Evolutionary conservation across 345 rosid genomes (phyloP), one percentile per base, ranked within the genome.

Genomic region (Citrus australasica): DNA sequence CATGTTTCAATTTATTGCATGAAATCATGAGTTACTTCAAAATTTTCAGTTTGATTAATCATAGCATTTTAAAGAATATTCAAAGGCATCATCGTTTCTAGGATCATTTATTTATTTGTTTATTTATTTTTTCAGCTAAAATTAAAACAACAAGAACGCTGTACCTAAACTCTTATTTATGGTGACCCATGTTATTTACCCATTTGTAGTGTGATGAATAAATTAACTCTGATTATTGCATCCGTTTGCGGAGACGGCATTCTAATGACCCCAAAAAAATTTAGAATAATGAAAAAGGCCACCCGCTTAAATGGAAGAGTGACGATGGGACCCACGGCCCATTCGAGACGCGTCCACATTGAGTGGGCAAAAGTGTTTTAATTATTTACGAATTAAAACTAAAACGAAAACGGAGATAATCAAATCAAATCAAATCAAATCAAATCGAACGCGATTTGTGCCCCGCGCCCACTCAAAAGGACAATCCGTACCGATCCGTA

Each of bases 401-500:
- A 25, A 25, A 25, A 25, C 3, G 13, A 65, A 68, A 58, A 35
- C 16, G 42, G 10, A 38, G 9, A 9, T 8, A 25, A 25, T 25
- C 25, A 25, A 9, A 38, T 38, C 42, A 38, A 38, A 38, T 8
- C 42, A 38, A 38, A 37, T 7, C 40, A 37, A 37, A 38, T 9
- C 13, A 9, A 40, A 38, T 9, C 13, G 9, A 40, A 2, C 46
- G 46, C 9, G 46, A 40, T 40, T 2, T 48, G 55, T 48, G 55
- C n/a, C 40, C 76, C 38, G 2, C 21, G 13, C 5, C 4, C 5
- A 33, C 46, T 6, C 11, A 22, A n/a, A 51, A 27, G 87, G 82
- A 82, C 85, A 65, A 16, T 79, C 83, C 87, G 87, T 85, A 85
- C 87, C 28, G 2, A 42, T 1, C 85, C 85, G 82, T 85, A 79